Base-by-base conservation (phyloP, 257 asterid genomes). In the Rhazya stricta region DNA sequence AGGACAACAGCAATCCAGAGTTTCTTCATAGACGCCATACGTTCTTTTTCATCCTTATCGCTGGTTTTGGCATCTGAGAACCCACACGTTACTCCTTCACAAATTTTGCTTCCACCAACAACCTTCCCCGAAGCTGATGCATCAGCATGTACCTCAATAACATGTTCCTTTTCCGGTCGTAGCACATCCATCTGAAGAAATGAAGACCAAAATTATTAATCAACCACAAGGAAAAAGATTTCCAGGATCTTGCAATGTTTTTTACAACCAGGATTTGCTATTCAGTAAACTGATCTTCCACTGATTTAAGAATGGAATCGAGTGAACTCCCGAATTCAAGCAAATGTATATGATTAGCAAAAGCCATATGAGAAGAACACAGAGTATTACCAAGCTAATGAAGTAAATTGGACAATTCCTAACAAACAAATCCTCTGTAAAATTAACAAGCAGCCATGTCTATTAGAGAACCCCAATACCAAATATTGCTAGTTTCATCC, bases 1-100 rank as follows among this genome's bases (percentile, higher is more conserved):
- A 93, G 79, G 0, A 51, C 86, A 81, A 91, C 92, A 3, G 96
- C 96, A 71, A 90, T 84, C 60, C 83, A 76, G 54, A 91, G 94
- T 68, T 90, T 93, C 79, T 77, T 85, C 91, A 91, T 90, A 27
- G 98, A 86, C 61, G 93, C 86, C 1, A 86, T 84, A 25, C 98
- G 91, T 68, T 93, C 97, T 69, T 88, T 84, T 53, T 92, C 90
- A 48, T 91, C 96, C 80, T 74, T 86, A 10, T 91, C 81, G 75
- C 85, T 90, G 4, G 90, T 68, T 61, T 79, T 85, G 43, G 85
- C 86, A 81, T 93, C 93, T 32, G 97, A 85, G 60, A 93, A 90
- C 30, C 93, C 98, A 81, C 98, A 93, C 1, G 89, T 71, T 75
- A 89, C 93, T 60, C 89, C 97, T 56, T 87, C 96, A 76, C 96